These are phyloP conservation scores for Phytophthora niederhauseri DNA, from an alignment of 352 stramenopile genomes.

Conservation along the genomic window DNA sequence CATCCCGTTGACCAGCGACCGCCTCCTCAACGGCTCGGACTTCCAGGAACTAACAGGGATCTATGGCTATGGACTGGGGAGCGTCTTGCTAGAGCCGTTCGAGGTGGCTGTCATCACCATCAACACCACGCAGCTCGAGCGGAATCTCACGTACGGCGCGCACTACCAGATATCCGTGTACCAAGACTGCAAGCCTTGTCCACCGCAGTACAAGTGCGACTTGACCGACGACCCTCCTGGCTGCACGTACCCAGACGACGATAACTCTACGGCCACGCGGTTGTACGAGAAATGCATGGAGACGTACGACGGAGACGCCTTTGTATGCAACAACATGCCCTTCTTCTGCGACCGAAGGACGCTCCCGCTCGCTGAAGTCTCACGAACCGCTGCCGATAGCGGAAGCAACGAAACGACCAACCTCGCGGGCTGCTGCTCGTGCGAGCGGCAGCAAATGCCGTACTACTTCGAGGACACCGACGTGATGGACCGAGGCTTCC, in stretches of 20 bases:
- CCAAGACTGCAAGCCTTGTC: slow-evolving; percentile 95
- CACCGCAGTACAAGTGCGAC: slow-evolving; percentile 92
- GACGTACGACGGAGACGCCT: slow-evolving; percentile 39
- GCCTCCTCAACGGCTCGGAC: slow-evolving; percentile 63
- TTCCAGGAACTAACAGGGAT: slow-evolving; percentile 82
- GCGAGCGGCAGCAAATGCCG: slow-evolving; percentile 86
- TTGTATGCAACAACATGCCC: slow-evolving; percentile 64
- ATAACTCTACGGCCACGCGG: slow-evolving; percentile 45
- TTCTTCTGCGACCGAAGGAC: slow-evolving; percentile 63
- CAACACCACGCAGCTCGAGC: slow-evolving; percentile 88
- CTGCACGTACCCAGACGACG: slow-evolving; percentile 73
- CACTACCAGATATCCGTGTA: slow-evolving; percentile 97
- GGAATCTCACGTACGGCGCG: slow-evolving; percentile 96
- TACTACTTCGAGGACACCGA: slow-evolving; percentile 85
- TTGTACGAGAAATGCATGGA: slow-evolving; percentile 60
- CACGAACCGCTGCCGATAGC: slow-evolving; percentile 14
- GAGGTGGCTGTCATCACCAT: slow-evolving; percentile 94
- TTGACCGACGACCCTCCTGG: slow-evolving; percentile 34
- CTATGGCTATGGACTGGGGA: slow-evolving; percentile 52
- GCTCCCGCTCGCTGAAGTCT: slow-evolving; percentile 30
- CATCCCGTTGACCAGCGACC: slow-evolving; percentile 62
- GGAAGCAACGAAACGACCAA: slow-evolving; percentile 33
- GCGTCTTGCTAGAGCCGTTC: slow-evolving; percentile 82
- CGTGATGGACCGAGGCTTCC: slow-evolving; percentile 74
- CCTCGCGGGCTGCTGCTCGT: slow-evolving; percentile 83